Percentiles rank a stretch among this genome's conserved stretches.
Evolutionary conservation across 2,329 filamentous ascomycete genomes (phyloP).

Genomic region (Zymoseptoria passerinii): DNA sequence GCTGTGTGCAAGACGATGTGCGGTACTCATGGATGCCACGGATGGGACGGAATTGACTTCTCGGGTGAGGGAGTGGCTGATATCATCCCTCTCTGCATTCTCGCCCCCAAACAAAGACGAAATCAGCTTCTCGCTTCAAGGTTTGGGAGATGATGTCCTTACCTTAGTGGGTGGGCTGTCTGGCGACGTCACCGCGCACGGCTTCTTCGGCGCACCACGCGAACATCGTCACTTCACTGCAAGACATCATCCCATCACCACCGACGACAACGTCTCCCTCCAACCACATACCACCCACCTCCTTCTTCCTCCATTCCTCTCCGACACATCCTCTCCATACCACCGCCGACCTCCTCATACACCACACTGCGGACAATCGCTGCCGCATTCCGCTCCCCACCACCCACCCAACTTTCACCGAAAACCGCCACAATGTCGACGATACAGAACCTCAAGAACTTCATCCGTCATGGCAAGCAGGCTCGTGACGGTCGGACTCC

Average conservation of each 20-base stretch:
- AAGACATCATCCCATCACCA: not conserved
- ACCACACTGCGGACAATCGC: not conserved
- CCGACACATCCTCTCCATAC: not conserved
- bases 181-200: not conserved
- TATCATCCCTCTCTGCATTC: not conserved
- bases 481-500: conserved; percentile 57
- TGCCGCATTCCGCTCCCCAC: not conserved
- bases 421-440: conserved; percentile 47
- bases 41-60: not conserved
- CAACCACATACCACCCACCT: too few species aligned
- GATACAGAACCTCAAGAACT: conserved; percentile 96
- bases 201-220: not conserved
- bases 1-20: not conserved
- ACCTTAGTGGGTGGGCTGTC: too few species aligned
- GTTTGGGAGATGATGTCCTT: not conserved
- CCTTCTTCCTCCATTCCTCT: not conserved
- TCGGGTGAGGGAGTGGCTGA: not conserved
- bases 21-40: too few species aligned
- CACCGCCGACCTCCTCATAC: not conserved
- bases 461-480: conserved; percentile 96
- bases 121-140: not conserved
- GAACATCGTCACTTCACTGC: not conserved
- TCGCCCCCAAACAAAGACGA: not conserved
- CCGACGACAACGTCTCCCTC: not conserved
- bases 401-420: not conserved